Percentiles rank a stretch among this genome's conserved stretches.
phyloP scores from a whole-genome alignment of 2,329 filamentous ascomycete species.

The Madurella fahalii region DNA sequence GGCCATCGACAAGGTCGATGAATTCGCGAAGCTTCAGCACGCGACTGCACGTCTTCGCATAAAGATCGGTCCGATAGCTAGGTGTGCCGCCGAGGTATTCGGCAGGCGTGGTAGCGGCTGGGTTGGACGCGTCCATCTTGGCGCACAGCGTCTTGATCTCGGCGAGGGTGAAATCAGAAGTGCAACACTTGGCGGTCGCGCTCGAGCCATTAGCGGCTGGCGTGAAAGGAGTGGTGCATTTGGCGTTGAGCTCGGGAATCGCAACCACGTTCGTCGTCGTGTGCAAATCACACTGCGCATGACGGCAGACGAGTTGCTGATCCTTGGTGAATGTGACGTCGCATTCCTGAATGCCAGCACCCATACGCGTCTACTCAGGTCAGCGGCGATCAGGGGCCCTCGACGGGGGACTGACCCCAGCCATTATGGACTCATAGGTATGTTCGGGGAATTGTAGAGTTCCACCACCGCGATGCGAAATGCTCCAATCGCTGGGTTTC shows the following conservation, averaged over 20 bases:
- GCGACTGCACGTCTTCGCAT: slow-evolving; percentile 57
- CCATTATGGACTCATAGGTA: slow-evolving; percentile 54
- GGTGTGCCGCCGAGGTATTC: slow-evolving; percentile 58
- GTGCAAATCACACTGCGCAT: slow-evolving; percentile 64
- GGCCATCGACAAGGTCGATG: slow-evolving; percentile 54
- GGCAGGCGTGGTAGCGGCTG: slow-evolving; percentile 51
- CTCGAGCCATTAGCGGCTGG: slow-evolving; percentile 47
- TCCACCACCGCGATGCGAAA: slow-evolving; percentile 60
- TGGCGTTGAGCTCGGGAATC: slow-evolving; percentile 57
- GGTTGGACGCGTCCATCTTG: slow-evolving; percentile 65
- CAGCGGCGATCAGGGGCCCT: background rate
- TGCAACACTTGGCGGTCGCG: slow-evolving; percentile 65
- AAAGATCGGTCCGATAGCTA: slow-evolving; percentile 61
- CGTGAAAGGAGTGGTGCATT: slow-evolving; percentile 60
- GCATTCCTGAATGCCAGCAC: slow-evolving; percentile 63
- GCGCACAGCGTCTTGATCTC: slow-evolving; percentile 66
- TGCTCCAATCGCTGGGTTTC: slow-evolving; percentile 51
- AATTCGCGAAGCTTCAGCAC: slow-evolving; percentile 58
- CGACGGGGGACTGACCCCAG: slow-evolving; percentile 39
- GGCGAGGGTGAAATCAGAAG: slow-evolving; percentile 62
- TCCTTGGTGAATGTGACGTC: slow-evolving; percentile 65
- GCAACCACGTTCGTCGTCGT: slow-evolving; percentile 64
- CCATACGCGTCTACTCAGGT: slow-evolving; percentile 51
- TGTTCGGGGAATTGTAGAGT: slow-evolving; percentile 63
- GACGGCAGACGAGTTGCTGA: slow-evolving; percentile 62